Base-by-base conservation (phyloP, 1,139 yeast species). In the Geotrichum cucujoidarum region DNA sequence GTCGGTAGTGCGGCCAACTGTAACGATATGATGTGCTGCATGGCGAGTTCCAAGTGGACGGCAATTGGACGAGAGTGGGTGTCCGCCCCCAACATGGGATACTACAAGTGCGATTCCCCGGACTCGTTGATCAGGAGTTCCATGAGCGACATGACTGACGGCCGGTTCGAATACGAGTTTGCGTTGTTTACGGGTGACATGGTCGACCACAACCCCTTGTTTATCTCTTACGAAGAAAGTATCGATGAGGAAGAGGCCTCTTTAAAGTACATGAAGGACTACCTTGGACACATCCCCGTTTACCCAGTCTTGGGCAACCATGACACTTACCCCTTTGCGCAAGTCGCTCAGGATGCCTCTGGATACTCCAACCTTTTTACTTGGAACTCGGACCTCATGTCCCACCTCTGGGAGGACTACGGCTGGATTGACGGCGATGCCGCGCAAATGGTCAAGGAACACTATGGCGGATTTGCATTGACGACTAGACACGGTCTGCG, bases 321-420 rank as follows among this genome's bases (percentile, higher is more conserved):
- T 62, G 89, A 83, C 59, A 77, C 83, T 17, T 82, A 76, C 70
- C 89, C 89, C 14, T 81, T 80, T 59, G 84, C 82, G 16, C 87
- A 81, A 62, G 62, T 80, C 49, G 82, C 88, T 1, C 85, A 82
- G 40, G 67, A 72, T 49, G 60, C 65, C 35, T 71, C 75, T 29
- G 75, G 76, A 3, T 74, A 68, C 52, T 68, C 70, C 44, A 73
- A 75, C 54, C 65, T 76, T 50, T 80, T 78, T 59, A 70, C 74
- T 42, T 81, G 81, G 78, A 81, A 83, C 57, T 71, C 74, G 13
- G 81, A 81, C 18, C 67, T 80, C 50, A 73, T 82, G 76, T 74
- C 80, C 38, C 75, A 78, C 44, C 58, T 82, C 47, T 81, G 86
- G 84, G 44, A 51, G 29, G 58, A 58, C 33, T 52, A 56, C 39